Evolutionary conservation across 495 filamentous ascomycete genomes (phyloP).

Genomic region (Podospora didyma): DNA sequence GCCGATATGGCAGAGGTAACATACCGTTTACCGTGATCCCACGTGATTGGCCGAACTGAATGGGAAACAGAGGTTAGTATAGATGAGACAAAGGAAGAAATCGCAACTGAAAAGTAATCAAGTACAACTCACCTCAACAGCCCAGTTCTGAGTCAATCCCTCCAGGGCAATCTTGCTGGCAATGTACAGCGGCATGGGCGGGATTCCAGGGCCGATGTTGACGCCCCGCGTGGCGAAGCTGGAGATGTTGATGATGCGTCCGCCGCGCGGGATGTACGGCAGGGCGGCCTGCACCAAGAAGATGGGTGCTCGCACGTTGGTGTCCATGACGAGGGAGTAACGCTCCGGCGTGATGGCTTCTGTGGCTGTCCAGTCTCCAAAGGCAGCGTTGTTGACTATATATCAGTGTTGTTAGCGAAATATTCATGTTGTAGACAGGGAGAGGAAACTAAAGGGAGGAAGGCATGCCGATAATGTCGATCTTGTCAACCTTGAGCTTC

Average conservation of each 20-base stretch:
- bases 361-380: background rate
- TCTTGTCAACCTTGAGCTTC: constrained; percentile 21
- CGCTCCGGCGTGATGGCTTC: constrained; percentile 10
- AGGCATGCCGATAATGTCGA: constrained; percentile 28
- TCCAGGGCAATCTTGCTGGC: background rate
- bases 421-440: background rate
- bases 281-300: constrained; percentile 24
- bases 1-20: background rate
- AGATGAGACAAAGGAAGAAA: no score
- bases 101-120: background rate
- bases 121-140: background rate
- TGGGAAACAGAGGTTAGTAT: no score
- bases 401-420: background rate
- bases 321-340: constrained; percentile 12
- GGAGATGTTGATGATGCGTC: constrained; percentile 25
- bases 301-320: constrained; percentile 23
- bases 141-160: background rate
- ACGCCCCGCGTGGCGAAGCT: background rate
- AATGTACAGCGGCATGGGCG: background rate
- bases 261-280: constrained; percentile 25
- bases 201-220: background rate
- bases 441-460: background rate
- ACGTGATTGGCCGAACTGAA: background rate
- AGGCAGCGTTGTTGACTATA: constrained; percentile 18
- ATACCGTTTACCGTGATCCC: background rate